These are phyloP conservation scores for Chrysosphaeria jannelii DNA, from an alignment of 2,329 filamentous ascomycete species.

Conservation along the genomic window DNA sequence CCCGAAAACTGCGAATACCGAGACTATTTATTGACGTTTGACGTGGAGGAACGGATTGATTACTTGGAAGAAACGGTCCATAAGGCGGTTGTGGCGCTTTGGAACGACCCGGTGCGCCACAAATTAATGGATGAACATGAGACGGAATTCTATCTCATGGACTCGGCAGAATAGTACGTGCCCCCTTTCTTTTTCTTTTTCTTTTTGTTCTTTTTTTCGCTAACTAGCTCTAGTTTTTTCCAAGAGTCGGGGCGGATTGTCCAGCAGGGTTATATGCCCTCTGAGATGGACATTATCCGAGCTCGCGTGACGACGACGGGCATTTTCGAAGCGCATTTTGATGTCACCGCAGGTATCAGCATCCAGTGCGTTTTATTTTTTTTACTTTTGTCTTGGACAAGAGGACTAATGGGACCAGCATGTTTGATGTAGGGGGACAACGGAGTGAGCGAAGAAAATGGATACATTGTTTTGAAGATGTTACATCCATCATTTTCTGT, in stretches of 20 bases:
- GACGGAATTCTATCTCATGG: slow-evolving; percentile 97
- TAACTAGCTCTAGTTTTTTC: slow-evolving; percentile 50
- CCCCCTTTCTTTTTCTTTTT: too few species aligned
- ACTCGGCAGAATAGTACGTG: slow-evolving; percentile 86
- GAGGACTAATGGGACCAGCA: slow-evolving; percentile 23
- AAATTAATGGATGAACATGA: slow-evolving; percentile 63
- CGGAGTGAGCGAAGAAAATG: slow-evolving; percentile 96
- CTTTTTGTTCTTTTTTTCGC: slow-evolving; percentile 1
- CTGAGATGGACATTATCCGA: slow-evolving; percentile 80
- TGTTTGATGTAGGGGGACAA: slow-evolving; percentile 97
- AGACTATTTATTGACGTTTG: too few species aligned
- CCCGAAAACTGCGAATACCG: too few species aligned
- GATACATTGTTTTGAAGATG: slow-evolving; percentile 99
- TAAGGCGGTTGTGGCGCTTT: slow-evolving; percentile 57
- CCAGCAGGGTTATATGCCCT: slow-evolving; percentile 56
- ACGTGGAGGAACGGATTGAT: too few species aligned
- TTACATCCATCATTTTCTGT: slow-evolving; percentile 98
- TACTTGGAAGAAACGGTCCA: too few species aligned
- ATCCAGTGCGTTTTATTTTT: slow-evolving; percentile 47
- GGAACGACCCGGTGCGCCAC: slow-evolving; percentile 64
- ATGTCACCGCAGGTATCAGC: slow-evolving; percentile 94
- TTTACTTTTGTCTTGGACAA: too few species aligned
- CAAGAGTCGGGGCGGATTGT: slow-evolving; percentile 73
- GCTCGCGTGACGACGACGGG: slow-evolving; percentile 94
- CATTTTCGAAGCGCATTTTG: slow-evolving; percentile 95